These are phyloP conservation scores for Pterocarpus macrocarpus DNA, from an alignment of 306 rosid species.

Conservation along the genomic window DNA sequence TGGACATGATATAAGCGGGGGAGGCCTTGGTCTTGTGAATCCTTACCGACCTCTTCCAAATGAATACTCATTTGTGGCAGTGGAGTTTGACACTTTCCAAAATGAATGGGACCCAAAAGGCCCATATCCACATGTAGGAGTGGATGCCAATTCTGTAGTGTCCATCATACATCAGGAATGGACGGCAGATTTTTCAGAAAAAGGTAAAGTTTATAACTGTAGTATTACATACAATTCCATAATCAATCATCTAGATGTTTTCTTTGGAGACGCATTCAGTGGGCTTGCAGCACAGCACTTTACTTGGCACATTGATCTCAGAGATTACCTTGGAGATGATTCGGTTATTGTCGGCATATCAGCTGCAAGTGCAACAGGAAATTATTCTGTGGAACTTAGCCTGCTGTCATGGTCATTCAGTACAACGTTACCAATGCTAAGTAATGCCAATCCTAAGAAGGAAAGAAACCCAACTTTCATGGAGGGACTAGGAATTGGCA, in stretches of 20 bases:
- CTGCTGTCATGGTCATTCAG: conserved; percentile 37
- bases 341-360: conserved; percentile 54
- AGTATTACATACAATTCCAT: conserved; percentile 2
- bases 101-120: conserved; percentile 37
- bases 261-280: background rate
- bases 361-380: conserved; percentile 50
- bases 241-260: background rate
- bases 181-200: background rate
- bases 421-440: background rate
- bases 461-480: background rate
- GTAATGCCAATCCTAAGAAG: background rate
- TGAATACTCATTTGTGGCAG: conserved; percentile 43
- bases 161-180: conserved; percentile 8
- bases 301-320: conserved; percentile 35
- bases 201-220: background rate
- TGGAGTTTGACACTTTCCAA: conserved; percentile 60
- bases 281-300: conserved; percentile 1
- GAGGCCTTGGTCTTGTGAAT: conserved; percentile 44
- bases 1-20: background rate
- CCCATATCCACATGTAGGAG: conserved; percentile 29
- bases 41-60: background rate
- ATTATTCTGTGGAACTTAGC: background rate
- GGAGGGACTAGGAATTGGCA: conserved; percentile 30
- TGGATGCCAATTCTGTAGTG: conserved; percentile 32
- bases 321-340: conserved; percentile 34